Evolutionary conservation across 106 monocot genomes (phyloP), one percentile per base, ranked within the genome.

Genomic region (Chionographis japonica): DNA sequence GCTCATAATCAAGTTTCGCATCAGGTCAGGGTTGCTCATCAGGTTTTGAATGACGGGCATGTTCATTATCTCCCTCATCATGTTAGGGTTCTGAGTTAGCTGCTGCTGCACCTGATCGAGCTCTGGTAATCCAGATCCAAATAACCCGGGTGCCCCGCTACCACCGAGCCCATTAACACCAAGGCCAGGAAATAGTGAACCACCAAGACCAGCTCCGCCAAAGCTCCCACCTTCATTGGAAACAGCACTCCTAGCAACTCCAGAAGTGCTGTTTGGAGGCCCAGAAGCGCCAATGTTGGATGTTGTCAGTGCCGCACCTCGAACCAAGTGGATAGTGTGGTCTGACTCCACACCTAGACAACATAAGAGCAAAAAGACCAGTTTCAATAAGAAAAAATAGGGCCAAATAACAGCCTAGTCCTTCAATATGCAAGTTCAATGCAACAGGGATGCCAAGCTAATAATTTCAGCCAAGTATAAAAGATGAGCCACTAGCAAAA

Each of bases 21-120:
- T 86, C 8, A 95, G 17, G 50, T 95, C 95, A 39, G 95, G 95
- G 42, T 92, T 95, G 66, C 89, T 95, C 80, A 95, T 75, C 66
- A 95, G 61, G 58, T 81, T 89, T 64, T 92, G 95, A 8, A 95
- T 77, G 37, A 68, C 71, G 4, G 95, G 95, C 74, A 84, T 79
- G 72, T 92, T 92, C 86, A 95, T 89, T 62, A 95, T 82, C 49
- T 95, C 95, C 66, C 88, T 84, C 86, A 95, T 89, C 70, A 98
- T 79, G 57, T 75, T 86, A 20, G 95, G 95, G 73, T 95, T 95
- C 60, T 95, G 88, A 39, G 75, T 74, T 54, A 95, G 69, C 56
- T 92, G 89, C 57, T 86, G 88, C 54, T 95, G 92, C 78, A 95
- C 61, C 66, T 89, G 86, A 67, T 89, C 82, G 61, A 91, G 53